These are phyloP conservation scores for Psidium guajava DNA, from an alignment of 345 rosid species.

Conservation along the genomic window DNA sequence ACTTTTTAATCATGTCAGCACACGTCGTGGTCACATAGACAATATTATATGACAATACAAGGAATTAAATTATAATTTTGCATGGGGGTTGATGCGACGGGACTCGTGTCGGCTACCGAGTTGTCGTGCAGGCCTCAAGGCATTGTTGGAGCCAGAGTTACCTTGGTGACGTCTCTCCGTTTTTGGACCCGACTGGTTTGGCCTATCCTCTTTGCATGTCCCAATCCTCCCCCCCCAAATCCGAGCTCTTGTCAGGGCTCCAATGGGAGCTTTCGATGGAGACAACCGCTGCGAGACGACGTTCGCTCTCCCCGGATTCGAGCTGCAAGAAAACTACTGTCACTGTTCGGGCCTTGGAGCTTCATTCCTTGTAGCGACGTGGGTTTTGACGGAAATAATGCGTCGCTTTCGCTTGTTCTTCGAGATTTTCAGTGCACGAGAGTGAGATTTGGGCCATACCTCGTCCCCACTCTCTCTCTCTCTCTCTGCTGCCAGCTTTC, in stretches of 20 bases:
- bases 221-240: background rate
- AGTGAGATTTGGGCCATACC: background rate
- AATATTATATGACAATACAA: background rate
- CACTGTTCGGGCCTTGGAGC: background rate
- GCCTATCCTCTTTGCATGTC: background rate
- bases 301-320: background rate
- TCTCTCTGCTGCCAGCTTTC: background rate
- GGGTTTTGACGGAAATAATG: constrained; percentile 6
- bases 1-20: background rate
- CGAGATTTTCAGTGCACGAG: background rate
- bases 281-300: background rate
- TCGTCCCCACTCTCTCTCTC: background rate
- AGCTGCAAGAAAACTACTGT: background rate
- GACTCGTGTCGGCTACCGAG: background rate
- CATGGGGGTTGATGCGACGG: background rate
- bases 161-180: background rate
- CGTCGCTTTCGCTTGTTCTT: background rate
- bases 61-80: background rate
- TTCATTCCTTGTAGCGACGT: constrained; percentile 3
- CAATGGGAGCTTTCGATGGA: constrained; percentile 1
- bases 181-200: background rate
- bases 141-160: background rate
- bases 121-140: background rate
- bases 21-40: background rate
- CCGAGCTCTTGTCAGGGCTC: background rate